Percentiles rank a stretch among this genome's conserved stretches.
Conservation (phyloP, 805 yeast genomes). For the Suhomyces faveliae region DNA sequence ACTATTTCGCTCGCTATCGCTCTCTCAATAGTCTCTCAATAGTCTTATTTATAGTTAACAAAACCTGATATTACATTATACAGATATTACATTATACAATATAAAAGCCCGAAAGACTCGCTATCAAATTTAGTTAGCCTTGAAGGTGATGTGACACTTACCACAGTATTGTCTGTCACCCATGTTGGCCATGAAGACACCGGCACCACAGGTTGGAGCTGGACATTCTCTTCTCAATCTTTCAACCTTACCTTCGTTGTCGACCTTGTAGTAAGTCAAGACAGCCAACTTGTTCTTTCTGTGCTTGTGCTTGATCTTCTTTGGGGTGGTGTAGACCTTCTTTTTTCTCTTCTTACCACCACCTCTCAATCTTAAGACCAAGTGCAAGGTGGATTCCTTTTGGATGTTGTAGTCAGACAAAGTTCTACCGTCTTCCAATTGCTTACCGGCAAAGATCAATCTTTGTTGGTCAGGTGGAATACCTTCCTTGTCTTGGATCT, state of each 20-base stretch:
- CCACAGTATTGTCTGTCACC: conserved; percentile 99
- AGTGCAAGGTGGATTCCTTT: conserved; percentile 97
- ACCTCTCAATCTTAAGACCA: conserved; percentile 97
- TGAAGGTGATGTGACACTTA: conserved; percentile 96
- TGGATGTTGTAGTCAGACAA: conserved; percentile 99
- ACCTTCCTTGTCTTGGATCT: conserved; percentile 99
- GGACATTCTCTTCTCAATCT: conserved; percentile 99
- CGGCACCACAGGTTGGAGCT: conserved; percentile 91
- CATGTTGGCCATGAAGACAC: conserved; percentile 99
- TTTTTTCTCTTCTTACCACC: conserved; percentile 99
- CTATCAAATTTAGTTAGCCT: conserved; percentile 26
- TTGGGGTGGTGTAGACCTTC: conserved; percentile 99
- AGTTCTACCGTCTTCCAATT: conserved; percentile 98
- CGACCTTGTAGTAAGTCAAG: conserved; percentile 98
- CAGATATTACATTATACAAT: neutral
- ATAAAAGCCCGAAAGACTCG: neutral
- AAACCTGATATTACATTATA: neutral
- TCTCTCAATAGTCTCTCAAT: no score
- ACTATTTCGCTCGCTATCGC: no score
- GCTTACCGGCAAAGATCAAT: conserved; percentile 99
- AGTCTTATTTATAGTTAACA: no score
- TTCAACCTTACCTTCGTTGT: conserved; percentile 97
- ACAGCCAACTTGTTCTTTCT: conserved; percentile 99
- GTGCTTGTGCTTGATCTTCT: conserved; percentile 99
- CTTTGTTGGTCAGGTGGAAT: conserved; percentile 99